Percentiles rank a stretch among this genome's conserved stretches.
These are phyloP conservation scores for Zymoseptoria passerinii DNA, from an alignment of 2,329 filamentous ascomycete genomes.

Conservation along the genomic window DNA sequence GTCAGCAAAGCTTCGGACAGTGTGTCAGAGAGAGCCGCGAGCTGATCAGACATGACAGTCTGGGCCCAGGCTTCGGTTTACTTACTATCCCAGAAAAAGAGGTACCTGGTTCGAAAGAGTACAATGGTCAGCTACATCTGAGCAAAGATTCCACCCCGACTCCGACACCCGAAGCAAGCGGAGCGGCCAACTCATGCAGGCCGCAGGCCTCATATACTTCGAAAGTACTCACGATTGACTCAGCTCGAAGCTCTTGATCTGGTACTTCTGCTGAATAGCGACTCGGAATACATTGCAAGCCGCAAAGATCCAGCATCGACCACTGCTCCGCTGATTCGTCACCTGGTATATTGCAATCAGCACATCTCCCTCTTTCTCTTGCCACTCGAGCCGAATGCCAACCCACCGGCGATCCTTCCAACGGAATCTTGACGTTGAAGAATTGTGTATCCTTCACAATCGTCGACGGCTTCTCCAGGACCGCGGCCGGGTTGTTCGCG, in stretches of 20 bases:
- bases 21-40: too few species aligned
- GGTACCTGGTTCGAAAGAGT: conserved; percentile 41
- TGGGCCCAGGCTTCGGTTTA: too few species aligned
- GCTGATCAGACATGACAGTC: too few species aligned
- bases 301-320: conserved; percentile 87
- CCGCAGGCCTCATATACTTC: neutral
- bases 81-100: conserved; percentile 78
- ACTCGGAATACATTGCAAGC: conserved; percentile 86
- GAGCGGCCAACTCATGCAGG: too few species aligned
- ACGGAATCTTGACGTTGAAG: conserved; percentile 75
- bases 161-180: too few species aligned
- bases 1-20: too few species aligned
- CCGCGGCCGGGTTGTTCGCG: conserved; percentile 54
- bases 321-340: conserved; percentile 74
- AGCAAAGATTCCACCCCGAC: too few species aligned
- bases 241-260: conserved; percentile 71
- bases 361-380: too few species aligned
- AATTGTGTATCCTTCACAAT: conserved; percentile 64
- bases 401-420: conserved; percentile 60
- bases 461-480: conserved; percentile 57
- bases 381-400: too few species aligned
- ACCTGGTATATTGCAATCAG: conserved; percentile 37
- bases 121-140: neutral
- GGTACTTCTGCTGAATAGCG: conserved; percentile 77
- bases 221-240: conserved; percentile 50